These are phyloP conservation scores for Linum trigynum DNA, from an alignment of 345 rosid species.

Conservation along the genomic window DNA sequence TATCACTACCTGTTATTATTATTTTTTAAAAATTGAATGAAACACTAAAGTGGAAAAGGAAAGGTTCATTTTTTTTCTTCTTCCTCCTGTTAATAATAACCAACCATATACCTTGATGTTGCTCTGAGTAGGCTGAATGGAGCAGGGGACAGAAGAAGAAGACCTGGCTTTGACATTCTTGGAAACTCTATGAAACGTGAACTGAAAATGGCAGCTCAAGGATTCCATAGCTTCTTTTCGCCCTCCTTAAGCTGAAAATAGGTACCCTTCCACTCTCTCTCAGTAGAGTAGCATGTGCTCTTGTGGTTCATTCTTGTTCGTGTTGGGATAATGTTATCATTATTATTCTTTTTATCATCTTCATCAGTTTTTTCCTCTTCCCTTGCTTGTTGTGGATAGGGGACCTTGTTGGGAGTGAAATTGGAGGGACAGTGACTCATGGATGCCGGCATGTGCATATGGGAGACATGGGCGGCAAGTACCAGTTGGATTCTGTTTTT, in stretches of 20 bases:
- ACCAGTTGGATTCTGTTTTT: no score
- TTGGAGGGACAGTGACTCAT: conserved; percentile 11
- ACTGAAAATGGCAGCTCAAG: conserved; percentile 39
- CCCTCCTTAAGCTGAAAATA: not conserved
- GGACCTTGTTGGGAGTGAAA: conserved; percentile 19
- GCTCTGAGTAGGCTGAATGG: conserved; percentile 62
- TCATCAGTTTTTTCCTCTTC: no score
- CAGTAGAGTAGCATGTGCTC: conserved; percentile 1
- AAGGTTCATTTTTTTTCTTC: not conserved
- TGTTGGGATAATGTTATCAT: no score
- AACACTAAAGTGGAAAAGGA: not conserved
- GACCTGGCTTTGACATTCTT: conserved; percentile 27
- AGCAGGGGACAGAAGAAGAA: conserved; percentile 47
- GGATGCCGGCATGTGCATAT: conserved; percentile 7
- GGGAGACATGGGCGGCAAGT: not conserved
- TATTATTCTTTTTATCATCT: no score
- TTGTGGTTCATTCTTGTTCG: conserved; percentile 23
- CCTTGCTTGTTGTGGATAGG: conserved; percentile 8
- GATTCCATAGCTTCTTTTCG: conserved; percentile 43
- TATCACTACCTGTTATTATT: conserved; percentile 41
- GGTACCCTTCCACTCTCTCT: not conserved
- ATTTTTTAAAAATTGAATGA: not conserved
- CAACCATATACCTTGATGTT: conserved; percentile 57
- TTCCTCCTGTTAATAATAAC: no score
- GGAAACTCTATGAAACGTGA: conserved; percentile 17